Evolutionary conservation across 2,329 filamentous ascomycete species (phyloP), one percentile per base, ranked within the genome.

Genomic region (Hortaea werneckii): DNA sequence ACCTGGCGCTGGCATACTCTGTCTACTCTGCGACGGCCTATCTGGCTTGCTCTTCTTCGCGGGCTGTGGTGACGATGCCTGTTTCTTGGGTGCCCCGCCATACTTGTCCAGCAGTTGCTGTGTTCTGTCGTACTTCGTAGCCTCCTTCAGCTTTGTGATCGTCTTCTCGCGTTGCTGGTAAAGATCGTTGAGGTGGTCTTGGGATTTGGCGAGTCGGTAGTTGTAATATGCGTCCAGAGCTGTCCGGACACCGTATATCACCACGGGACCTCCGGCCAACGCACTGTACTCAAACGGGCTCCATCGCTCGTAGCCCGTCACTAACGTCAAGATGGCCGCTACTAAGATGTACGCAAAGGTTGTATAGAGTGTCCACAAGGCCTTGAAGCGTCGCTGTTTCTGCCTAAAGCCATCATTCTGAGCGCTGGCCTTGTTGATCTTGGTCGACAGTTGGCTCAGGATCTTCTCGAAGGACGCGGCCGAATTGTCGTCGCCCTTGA

Each of bases 41-140:
- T 54, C 51, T 35, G 53, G 54, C 45, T 55, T 52, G 42, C 54
- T 55, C 46, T 60, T 56, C 30, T 50, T 51, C 38, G 54, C 50
- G 69, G 57, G 74, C 69, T 50, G 63, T 7, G 55, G 42, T 52
- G 58, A 50, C 58, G 67, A 43, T 40, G 55, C 50, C 29, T 47
- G 51, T 50, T 50, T 66, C 53, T 41, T 40, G 20, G 82, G 79
- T 13, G 74, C 71, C 7, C 80, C 85, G 32, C 88, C 89, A 64
- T 98, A 98, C 59, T 96, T 98, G 59, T 96, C 87, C 8, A 98
- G 77, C 49, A 98, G 69, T 62, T 95, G 81, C 59, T 94, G 80
- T 1, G 92, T 98, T 29, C 89, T 92, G 66, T 96, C 87, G 69
- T 95, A 98, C 65, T 86, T 95, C 30, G 92, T 98, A 27, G 89